phyloP scores from a whole-genome alignment of 306 rosid species.

The Abrus pulchellus region DNA sequence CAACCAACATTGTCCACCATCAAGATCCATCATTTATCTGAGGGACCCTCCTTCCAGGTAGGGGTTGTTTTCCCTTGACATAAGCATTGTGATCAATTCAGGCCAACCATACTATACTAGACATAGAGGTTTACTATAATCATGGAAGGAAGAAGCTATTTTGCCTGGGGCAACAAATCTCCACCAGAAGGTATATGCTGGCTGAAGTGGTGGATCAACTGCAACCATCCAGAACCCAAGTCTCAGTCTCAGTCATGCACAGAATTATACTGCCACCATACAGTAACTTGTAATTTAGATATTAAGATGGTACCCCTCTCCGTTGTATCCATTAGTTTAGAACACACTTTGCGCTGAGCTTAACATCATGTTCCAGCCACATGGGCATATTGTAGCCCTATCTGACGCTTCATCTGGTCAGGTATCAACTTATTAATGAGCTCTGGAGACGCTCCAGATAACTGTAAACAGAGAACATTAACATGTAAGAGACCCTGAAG shows the following conservation, averaged over 20 bases:
- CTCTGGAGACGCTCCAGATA: conserved; percentile 71
- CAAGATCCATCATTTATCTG: conserved; percentile 55
- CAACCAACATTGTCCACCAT: conserved; percentile 50
- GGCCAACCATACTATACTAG: conserved; percentile 65
- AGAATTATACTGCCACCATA: not conserved
- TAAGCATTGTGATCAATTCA: conserved; percentile 54
- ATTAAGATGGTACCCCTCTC: conserved; percentile 43
- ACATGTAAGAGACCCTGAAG: not conserved
- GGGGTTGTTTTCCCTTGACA: conserved; percentile 59
- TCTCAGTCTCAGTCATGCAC: conserved; percentile 5
- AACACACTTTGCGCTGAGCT: conserved; percentile 45
- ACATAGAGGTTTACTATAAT: conserved; percentile 65
- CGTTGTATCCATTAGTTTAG: conserved; percentile 54
- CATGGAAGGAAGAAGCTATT: conserved; percentile 42
- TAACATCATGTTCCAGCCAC: conserved; percentile 62
- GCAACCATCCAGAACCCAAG: conserved; percentile 52
- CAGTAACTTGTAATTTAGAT: not conserved
- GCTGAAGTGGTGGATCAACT: conserved; percentile 50
- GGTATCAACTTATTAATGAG: conserved; percentile 77
- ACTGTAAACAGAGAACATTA: conserved; percentile 54
- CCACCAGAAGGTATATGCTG: conserved; percentile 36
- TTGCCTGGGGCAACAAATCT: conserved; percentile 26
- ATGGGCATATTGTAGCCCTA: conserved; percentile 60
- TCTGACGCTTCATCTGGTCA: conserved; percentile 76
- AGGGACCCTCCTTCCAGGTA: conserved; percentile 63